These are phyloP conservation scores for Bocquillonia castaneifolia DNA, from an alignment of 441 rosid species.

Conservation along the genomic window DNA sequence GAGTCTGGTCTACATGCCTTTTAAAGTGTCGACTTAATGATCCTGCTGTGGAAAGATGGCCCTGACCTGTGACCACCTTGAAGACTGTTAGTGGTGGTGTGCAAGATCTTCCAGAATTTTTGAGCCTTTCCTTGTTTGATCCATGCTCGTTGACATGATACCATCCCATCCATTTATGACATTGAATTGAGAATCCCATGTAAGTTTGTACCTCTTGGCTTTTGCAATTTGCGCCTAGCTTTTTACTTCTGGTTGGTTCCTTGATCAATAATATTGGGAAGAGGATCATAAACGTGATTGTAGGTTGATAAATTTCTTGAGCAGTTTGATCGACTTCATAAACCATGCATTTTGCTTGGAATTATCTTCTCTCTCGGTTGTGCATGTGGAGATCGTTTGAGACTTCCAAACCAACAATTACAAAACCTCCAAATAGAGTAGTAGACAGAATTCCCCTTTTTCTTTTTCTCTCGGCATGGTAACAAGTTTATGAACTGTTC, in stretches of 20 bases:
- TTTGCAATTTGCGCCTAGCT: not conserved
- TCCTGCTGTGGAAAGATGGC: slow-evolving; percentile 15
- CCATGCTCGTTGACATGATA: not conserved
- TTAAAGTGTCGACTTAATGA: slow-evolving; percentile 23
- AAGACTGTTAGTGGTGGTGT: not conserved
- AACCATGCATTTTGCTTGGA: not conserved
- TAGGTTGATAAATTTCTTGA: not conserved
- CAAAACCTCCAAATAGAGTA: too few relatives aligned
- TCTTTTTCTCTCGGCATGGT: too few relatives aligned
- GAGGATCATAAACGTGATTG: not conserved
- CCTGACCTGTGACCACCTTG: not conserved
- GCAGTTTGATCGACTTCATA: not conserved
- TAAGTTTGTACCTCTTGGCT: not conserved
- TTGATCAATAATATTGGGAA: not conserved
- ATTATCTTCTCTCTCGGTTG: too few relatives aligned
- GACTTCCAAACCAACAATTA: too few relatives aligned
- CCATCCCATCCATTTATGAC: not conserved
- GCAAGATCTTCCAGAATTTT: not conserved
- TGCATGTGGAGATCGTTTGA: too few relatives aligned
- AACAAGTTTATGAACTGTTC: too few relatives aligned
- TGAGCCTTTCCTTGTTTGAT: not conserved
- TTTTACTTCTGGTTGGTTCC: not conserved
- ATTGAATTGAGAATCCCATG: not conserved
- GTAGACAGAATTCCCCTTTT: too few relatives aligned
- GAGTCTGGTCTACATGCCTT: slow-evolving; percentile 28